Conservation (phyloP, 2,329 filamentous ascomycete species). For the Epichloe uncinata region DNA sequence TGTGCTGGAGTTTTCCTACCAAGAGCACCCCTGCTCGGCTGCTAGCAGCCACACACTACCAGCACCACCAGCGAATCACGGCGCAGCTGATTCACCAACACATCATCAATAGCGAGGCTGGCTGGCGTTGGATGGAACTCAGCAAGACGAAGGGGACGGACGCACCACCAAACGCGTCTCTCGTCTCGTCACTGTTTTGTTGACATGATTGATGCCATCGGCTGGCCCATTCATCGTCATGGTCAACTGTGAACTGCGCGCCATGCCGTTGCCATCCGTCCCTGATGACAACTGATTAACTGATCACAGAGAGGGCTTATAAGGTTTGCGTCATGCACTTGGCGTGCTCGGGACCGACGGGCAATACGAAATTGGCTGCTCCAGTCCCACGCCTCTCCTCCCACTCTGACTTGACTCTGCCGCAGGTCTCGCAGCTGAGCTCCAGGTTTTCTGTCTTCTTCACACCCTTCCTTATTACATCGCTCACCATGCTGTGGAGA, state of each 20-base stretch:
- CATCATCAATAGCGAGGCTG: too few species aligned
- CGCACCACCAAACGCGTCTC: too few species aligned
- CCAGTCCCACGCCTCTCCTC: background rate
- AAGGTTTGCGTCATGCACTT: too few species aligned
- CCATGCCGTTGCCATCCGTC: background rate
- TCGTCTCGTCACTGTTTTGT: too few species aligned
- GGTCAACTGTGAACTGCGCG: background rate
- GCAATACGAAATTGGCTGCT: background rate
- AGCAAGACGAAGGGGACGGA: too few species aligned
- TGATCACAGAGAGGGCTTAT: background rate
- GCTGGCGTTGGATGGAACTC: too few species aligned
- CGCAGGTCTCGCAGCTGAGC: background rate
- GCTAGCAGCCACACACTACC: background rate
- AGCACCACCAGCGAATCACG: background rate
- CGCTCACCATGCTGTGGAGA: conserved; percentile 15
- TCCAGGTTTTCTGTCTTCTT: background rate
- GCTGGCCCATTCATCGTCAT: background rate
- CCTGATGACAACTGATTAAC: background rate
- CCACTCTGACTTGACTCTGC: too few species aligned
- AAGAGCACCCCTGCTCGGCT: too few species aligned
- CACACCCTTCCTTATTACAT: background rate
- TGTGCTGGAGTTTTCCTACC: too few species aligned
- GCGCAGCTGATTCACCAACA: background rate
- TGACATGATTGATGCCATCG: background rate
- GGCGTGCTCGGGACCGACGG: background rate